phyloP scores from a whole-genome alignment of 371 early-diverging fungal genomes.

The Mucor indicus region DNA sequence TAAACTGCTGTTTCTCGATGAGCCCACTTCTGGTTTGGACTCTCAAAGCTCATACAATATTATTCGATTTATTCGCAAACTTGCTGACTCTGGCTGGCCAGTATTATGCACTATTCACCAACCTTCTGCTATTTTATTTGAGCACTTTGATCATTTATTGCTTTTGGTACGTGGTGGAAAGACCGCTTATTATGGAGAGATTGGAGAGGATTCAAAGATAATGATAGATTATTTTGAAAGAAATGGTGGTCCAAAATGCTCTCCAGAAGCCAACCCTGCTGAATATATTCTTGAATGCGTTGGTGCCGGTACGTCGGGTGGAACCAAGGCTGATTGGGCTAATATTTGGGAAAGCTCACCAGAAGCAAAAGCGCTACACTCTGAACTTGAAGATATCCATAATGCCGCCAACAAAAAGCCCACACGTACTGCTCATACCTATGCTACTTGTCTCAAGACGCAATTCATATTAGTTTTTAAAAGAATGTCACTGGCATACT shows the following conservation, averaged over 20 bases:
- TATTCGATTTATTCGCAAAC: constrained; percentile 67
- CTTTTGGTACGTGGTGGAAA: constrained; percentile 78
- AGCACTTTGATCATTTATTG: constrained; percentile 76
- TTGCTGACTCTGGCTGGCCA: constrained; percentile 66
- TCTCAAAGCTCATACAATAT: constrained; percentile 70
- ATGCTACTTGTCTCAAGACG: constrained; percentile 25
- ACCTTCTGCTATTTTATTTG: constrained; percentile 78
- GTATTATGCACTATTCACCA: constrained; percentile 85
- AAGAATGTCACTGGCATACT: constrained; percentile 62
- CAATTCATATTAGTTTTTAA: constrained; percentile 56
- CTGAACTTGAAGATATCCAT: constrained; percentile 39
- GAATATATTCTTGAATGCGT: constrained; percentile 73
- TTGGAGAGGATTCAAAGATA: constrained; percentile 52
- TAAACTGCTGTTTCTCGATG: constrained; percentile 79
- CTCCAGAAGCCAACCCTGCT: constrained; percentile 64
- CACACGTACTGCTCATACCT: constrained; percentile 17
- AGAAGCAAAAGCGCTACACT: constrained; percentile 32
- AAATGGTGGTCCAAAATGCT: constrained; percentile 60
- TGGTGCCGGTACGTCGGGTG: constrained; percentile 59
- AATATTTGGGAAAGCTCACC: constrained; percentile 55
- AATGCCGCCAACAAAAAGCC: constrained; percentile 19
- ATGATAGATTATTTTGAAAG: constrained; percentile 64
- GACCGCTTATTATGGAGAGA: constrained; percentile 80
- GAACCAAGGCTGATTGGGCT: constrained; percentile 60
- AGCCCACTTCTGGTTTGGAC: constrained; percentile 83